Percentiles rank a stretch among this genome's conserved stretches.
Evolutionary conservation across 2,329 filamentous ascomycete species (phyloP).

Genomic region (Pyrenophora teres): DNA sequence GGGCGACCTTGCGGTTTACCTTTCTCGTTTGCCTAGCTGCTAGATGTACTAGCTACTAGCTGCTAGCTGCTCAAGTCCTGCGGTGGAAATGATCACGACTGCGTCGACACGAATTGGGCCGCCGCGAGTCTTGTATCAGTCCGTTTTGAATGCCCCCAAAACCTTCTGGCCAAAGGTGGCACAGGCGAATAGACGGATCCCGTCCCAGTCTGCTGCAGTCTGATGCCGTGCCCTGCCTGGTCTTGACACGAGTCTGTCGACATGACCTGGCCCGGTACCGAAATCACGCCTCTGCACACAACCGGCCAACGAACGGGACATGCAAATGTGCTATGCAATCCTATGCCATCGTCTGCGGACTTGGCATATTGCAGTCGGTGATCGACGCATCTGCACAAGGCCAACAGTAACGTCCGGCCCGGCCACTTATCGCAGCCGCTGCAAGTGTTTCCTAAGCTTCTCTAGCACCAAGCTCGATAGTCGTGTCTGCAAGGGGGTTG

Average conservation of each 20-base stretch:
- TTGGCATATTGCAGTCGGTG: conserved; percentile 40
- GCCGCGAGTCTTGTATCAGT: conserved; percentile 25
- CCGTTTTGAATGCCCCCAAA: conserved; percentile 18
- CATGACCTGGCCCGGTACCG: conserved; percentile 27
- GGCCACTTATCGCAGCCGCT: conserved; percentile 49
- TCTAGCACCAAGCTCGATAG: conserved; percentile 30
- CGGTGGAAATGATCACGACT: conserved; percentile 44
- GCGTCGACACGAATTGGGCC: conserved; percentile 28
- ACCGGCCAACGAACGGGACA: conserved; percentile 22
- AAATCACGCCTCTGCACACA: conserved; percentile 27
- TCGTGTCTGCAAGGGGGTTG: conserved; percentile 39
- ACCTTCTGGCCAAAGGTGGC: conserved; percentile 24
- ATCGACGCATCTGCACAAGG: conserved; percentile 42
- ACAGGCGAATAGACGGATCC: conserved; percentile 29
- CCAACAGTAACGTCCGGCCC: conserved; percentile 46
- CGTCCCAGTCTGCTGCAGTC: conserved; percentile 20
- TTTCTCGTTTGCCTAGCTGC: conserved; percentile 28
- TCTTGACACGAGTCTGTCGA: conserved; percentile 23
- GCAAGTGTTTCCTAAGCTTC: conserved; percentile 42
- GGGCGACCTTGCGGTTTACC: conserved; percentile 29
- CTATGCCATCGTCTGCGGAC: conserved; percentile 19
- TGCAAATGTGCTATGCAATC: conserved; percentile 26
- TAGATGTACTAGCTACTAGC: conserved; percentile 11
- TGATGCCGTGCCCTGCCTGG: conserved; percentile 2
- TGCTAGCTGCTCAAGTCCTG: conserved; percentile 30